Evolutionary conservation across 1,139 yeast species (phyloP).

Genomic region (Candida sanyaensis): DNA sequence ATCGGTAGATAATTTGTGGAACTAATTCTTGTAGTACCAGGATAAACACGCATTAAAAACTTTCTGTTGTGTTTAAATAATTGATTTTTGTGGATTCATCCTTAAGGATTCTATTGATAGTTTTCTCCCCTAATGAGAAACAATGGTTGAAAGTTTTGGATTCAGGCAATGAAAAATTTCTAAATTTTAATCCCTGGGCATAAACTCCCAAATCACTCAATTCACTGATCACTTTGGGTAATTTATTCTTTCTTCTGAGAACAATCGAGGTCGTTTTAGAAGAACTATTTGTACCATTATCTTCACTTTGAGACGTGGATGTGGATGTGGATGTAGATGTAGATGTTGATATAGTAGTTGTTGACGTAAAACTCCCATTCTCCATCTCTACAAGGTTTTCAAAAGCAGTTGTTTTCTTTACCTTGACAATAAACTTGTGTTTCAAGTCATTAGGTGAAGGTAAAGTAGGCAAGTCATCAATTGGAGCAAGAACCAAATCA

Average conservation of each 20-base stretch:
- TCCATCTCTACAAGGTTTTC: constrained; percentile 21
- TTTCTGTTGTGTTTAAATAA: constrained; percentile 75
- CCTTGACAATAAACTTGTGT: constrained; percentile 73
- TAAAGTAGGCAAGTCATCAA: constrained; percentile 31
- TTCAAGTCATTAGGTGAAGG: constrained; percentile 77
- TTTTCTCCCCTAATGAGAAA: constrained; percentile 81
- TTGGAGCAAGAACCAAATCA: constrained; percentile 49
- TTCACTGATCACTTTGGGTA: constrained; percentile 38
- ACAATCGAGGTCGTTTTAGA: constrained; percentile 17
- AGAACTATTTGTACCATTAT: constrained; percentile 19
- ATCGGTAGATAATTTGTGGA: constrained; percentile 84
- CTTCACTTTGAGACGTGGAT: constrained; percentile 52
- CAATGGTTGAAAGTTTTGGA: constrained; percentile 81
- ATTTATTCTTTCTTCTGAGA: constrained; percentile 23
- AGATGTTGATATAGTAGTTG: constrained; percentile 35
- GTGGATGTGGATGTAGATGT: constrained; percentile 37
- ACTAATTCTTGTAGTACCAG: constrained; percentile 72
- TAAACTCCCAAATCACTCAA: constrained; percentile 67
- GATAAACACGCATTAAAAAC: constrained; percentile 83
- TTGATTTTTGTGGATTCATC: constrained; percentile 56
- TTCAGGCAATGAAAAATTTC: constrained; percentile 83
- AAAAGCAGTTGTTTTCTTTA: constrained; percentile 54
- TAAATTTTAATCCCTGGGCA: constrained; percentile 71
- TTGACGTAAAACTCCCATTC: constrained; percentile 23
- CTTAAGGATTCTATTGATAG: constrained; percentile 61